Evolutionary conservation across 2,329 filamentous ascomycete genomes (phyloP), one percentile per base, ranked within the genome.

Genomic region (Sporothrix curviconia): DNA sequence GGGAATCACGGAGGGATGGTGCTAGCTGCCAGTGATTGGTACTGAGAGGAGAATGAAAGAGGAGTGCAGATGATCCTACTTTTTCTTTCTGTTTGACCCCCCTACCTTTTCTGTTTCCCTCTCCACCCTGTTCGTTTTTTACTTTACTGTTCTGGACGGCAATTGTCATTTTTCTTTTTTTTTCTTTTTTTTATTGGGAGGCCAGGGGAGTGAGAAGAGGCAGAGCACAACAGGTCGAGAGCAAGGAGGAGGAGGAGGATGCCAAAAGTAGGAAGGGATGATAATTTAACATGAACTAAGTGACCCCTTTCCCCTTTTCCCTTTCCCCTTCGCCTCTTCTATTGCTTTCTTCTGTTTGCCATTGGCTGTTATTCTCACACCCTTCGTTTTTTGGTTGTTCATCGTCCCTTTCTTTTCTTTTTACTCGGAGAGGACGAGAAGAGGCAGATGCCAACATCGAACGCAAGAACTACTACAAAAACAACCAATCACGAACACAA

Each of bases 111-210:
- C 39, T 17, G 19, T 53, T 40, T 39, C 17, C 24, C 40, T 44
- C 24, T 39, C 19, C 39, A 47, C 24, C 44, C 37, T 30, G 42
- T 15, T 8, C 11, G 34, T 52, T 46, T 49, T 57, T 43, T 36
- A 3, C 43, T 42, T 22, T 56, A 34, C 32, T 58, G 34, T 58
- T 59, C 56, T 60, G 59, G 57, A 39, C 15, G 59, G 58, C 56
- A 34, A 15, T 56, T 58, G 59, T 61, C 53, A 50, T 47, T 49
- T 47, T 34, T 51, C 14, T 49, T 37, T 57, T 40, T 47, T 47
- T n/a, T 43, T 53, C 15, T 52, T 44, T 47, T 17, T 51, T 40
- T 28, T 36, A 25, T 36, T 56, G 57, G 57, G 57, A 47, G 57
- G 57, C 55, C 44, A 56, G 54, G 47, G 57, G 57, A 37, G 57